Evolutionary conservation across 352 stramenopile species (phyloP), one percentile per base, ranked within the genome.

Genomic region (Pelagophyceae sp.): DNA sequence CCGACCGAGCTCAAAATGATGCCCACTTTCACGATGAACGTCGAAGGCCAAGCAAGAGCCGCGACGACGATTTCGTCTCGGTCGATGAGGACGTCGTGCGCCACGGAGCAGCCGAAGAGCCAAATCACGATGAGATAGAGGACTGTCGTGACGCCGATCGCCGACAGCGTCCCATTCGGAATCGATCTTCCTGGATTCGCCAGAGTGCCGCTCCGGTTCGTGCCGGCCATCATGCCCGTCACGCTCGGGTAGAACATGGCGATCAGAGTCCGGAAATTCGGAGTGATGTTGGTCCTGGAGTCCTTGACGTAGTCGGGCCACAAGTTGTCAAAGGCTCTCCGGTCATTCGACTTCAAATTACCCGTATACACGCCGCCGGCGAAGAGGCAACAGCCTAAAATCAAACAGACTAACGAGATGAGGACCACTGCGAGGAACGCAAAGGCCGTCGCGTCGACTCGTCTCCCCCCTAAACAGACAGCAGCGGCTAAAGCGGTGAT

Each of bases 171-270:
- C 65, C 89, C 89, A 19, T 78, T 80, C 0, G 88, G 88, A 63
- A 93, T 90, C 29, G 82, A 84, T 19, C 80, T 72, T 25, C 78
- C 76, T 45, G 88, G 87, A 69, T 87, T 85, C 61, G 83, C 85
- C 33, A 93, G 84, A 23, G 87, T 82, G 51, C 80, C 80, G 17
- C 72, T 86, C 19, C 85, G 83, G 75, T 88, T 89, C 20, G 85
- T 86, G 11, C 89, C 89, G 19, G 86, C 80, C 83, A 93, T 88
- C 74, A 93, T 92, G 37, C 89, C 88, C 60, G 88, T 93, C 19
- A 90, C 87, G 65, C 80, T 87, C 3, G 89, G 89, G 77, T 91
- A 92, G 54, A 92, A 89, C 27, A 93, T 65, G 5, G 87, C 84
- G 33, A 93, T 78, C 38, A 90, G 84, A 19, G 71, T 85, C 33